Conservation (phyloP, 75 land plant species). For the Pinus tabuliformis region DNA sequence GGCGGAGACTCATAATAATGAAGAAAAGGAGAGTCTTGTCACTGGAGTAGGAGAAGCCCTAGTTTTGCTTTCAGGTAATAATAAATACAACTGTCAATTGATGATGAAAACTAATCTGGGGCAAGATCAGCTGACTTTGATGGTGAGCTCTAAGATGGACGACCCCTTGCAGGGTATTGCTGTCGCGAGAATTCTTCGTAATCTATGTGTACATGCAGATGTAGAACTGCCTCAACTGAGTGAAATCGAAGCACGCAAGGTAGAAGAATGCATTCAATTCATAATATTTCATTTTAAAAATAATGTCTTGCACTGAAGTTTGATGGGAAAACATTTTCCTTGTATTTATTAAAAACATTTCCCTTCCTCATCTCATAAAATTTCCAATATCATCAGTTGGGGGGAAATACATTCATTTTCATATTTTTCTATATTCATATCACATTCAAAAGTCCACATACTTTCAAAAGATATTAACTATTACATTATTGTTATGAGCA, state of each 20-base stretch:
- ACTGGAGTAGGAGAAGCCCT: constrained; percentile 69
- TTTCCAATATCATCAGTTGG: no score
- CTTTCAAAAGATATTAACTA: no score
- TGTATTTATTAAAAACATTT: no score
- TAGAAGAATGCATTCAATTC: no score
- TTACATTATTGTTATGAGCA: no score
- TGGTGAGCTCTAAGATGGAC: constrained; percentile 24
- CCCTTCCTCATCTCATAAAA: no score
- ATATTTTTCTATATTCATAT: no score
- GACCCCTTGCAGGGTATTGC: constrained; percentile 23
- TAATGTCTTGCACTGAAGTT: no score
- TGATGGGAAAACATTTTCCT: no score
- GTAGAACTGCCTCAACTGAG: constrained; percentile 19
- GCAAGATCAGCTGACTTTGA: not conserved
- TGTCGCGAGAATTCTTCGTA: constrained; percentile 65
- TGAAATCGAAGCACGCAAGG: constrained; percentile 2
- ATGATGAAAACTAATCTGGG: constrained; percentile 10
- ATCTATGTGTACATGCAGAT: constrained; percentile 41
- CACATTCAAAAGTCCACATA: no score
- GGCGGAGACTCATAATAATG: not conserved
- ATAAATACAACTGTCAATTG: constrained; percentile 34
- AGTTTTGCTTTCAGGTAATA: constrained; percentile 56
- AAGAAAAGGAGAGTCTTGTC: constrained; percentile 21
- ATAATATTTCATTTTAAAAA: no score
- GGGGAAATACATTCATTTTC: no score